Evolutionary conservation across 371 early-diverging fungal genomes (phyloP), one percentile per base, ranked within the genome.

Genomic region (Mucor circinelloides): DNA sequence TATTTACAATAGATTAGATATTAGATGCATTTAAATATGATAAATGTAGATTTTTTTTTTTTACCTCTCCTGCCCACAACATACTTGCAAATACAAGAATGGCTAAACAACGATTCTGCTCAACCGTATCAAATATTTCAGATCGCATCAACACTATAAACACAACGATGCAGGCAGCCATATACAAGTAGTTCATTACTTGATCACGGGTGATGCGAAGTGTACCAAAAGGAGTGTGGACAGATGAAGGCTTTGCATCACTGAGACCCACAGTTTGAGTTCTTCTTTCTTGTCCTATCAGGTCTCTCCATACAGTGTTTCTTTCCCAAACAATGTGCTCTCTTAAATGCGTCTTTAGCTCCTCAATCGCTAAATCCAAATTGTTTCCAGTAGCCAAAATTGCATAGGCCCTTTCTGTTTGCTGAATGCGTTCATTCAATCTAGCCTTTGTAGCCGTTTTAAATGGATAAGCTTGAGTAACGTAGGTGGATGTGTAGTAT

Each of bases 271-370:
- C 88, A 1, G 92, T 90, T 27, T 89, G 85, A 12, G 88, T 86
- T 78, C 89, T 89, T 58, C 98, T 87, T 74, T 97, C 98, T 70
- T 89, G 84, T 17, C 94, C 91, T 61, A 98, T 89, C 96, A 97
- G 93, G 73, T 98, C 98, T 64, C 95, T 86, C 98, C 98, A 98
- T 7, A 98, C 93, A 0, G 98, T 97, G 76, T 96, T 97, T 72
- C 98, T 91, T 74, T 97, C 97, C 92, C 93, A 97, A 3, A 94
- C 95, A 65, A 98, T 90, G 48, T 92, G 93, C 67, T 97, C 97
- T 54, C 96, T 83, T 70, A 97, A 79, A 67, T 93, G 90, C 25
- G 85, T 80, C 62, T 92, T 90, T 23, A 98, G 89, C 57, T 94
- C 94, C 1, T 79, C 78, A 23, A 85, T 81, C 0, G 95, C 94